Base-by-base conservation (phyloP, 345 rosid species). In the Moringa oleifera region DNA sequence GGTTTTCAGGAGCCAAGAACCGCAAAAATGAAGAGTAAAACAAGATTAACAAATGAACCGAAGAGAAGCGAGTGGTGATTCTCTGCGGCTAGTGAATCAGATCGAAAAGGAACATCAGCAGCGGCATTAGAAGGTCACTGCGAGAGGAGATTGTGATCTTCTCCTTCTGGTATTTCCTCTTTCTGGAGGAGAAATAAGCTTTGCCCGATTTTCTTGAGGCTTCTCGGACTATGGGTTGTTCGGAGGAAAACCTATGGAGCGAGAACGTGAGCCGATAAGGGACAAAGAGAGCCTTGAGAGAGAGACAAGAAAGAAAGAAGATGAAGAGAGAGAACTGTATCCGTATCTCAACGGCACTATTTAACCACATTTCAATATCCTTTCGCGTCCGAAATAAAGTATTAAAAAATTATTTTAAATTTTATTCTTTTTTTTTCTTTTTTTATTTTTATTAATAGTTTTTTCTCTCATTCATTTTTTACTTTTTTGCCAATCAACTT, bases 241-340 rank as follows among this genome's bases (percentile, higher is more conserved):
- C 63, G 66, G 62, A 22, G 63, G 69, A 61, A 67, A 66, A 62
- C 66, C 72, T 67, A 36, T 23, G 70, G 61, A 25, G 67, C 60
- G 69, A 78, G 79, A 81, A 60, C 61, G 69, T 49, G 68, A 68
- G 78, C 56, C 80, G 81, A 79, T 68, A 74, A 77, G 83, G 79
- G 74, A 76, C 79, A 73, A 71, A 70, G 81, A 67, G 68, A 62
- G 65, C 68, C 71, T 67, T 25, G 77, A 75, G 67, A 65, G 67
- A 67, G 69, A 63, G 25, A 50, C 20, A 64, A 65, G 65, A 65
- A 66, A 63, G 23, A 45, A 55, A 66, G 2, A 22, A n/a, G 31
- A 11, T 9, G 23, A 51, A 55, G 63, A 62, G 55, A 50, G 31
- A 62, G 56, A 54, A 58, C 18, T 53, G 54, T 53, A 36, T 63